Conservation (phyloP, 306 rosid genomes). For the Corylus americana region DNA sequence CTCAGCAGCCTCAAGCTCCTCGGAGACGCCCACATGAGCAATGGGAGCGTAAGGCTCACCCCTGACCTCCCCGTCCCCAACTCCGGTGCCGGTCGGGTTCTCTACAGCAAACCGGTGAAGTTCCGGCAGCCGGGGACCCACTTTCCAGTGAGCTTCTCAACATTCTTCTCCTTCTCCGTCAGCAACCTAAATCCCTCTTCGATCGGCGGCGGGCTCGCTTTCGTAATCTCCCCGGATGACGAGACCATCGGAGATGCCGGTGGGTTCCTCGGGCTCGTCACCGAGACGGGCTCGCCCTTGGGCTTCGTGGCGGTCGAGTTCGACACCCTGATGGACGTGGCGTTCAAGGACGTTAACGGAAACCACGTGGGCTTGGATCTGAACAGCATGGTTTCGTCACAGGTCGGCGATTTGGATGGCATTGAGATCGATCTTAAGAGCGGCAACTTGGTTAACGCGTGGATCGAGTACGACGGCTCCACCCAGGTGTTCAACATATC, state of each 20-base stretch:
- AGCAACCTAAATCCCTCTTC: conserved; percentile 83
- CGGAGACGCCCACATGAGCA: conserved; percentile 91
- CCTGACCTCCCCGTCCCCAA: conserved; percentile 90
- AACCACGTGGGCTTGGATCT: conserved; percentile 96
- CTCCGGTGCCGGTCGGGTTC: conserved; percentile 81
- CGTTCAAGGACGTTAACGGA: conserved; percentile 82
- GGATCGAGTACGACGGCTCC: conserved; percentile 85
- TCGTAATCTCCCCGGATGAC: conserved; percentile 67
- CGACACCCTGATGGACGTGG: conserved; percentile 90
- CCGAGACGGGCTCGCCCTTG: conserved; percentile 10
- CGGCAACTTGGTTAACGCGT: conserved; percentile 74
- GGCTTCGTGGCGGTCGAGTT: conserved; percentile 84
- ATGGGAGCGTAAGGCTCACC: conserved; percentile 78
- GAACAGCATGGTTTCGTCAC: conserved; percentile 64
- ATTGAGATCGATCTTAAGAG: conserved; percentile 77
- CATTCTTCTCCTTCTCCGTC: conserved; percentile 84
- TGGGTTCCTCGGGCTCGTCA: conserved; percentile 66
- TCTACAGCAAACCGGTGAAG: conserved; percentile 62
- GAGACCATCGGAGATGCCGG: conserved; percentile 69
- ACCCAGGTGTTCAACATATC: conserved; percentile 52
- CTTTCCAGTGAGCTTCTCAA: conserved; percentile 65
- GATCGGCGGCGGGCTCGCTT: conserved; percentile 92
- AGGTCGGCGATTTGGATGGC: conserved; percentile 56
- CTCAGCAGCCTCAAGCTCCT: conserved; percentile 69
- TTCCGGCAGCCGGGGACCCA: conserved; percentile 58